These are phyloP conservation scores for Phialemoniopsis sp. DNA, from an alignment of 2,329 filamentous ascomycete genomes.

Conservation along the genomic window DNA sequence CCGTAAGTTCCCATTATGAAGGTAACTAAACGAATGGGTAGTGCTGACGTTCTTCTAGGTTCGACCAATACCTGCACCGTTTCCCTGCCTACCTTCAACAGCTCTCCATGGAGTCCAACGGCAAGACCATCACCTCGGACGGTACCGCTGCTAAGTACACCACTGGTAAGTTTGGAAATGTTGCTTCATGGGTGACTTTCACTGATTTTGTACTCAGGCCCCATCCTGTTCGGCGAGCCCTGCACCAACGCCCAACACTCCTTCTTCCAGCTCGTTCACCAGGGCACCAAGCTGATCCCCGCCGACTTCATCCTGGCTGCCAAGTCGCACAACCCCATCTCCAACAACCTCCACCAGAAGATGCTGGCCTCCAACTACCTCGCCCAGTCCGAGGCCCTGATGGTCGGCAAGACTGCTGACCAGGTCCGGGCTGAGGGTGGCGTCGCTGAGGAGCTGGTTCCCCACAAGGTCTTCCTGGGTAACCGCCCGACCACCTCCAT, in stretches of 20 bases:
- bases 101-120: constrained; percentile 99
- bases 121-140: constrained; percentile 92
- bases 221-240: constrained; percentile 95
- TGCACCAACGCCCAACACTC: constrained; percentile 99
- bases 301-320: constrained; percentile 97
- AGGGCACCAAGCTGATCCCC: constrained; percentile 98
- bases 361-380: constrained; percentile 94
- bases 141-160: constrained; percentile 93
- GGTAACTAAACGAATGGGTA: neutral
- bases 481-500: constrained; percentile 97
- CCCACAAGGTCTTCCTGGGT: constrained; percentile 99
- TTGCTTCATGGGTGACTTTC: neutral
- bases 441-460: constrained; percentile 65
- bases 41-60: constrained; percentile 44
- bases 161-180: constrained; percentile 52
- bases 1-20: constrained; percentile 58
- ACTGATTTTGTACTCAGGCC: constrained; percentile 34
- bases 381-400: constrained; percentile 81
- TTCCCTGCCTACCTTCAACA: constrained; percentile 99
- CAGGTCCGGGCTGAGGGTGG: constrained; percentile 74
- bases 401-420: constrained; percentile 85
- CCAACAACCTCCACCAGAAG: constrained; percentile 91
- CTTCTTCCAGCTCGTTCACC: constrained; percentile 99
- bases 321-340: constrained; percentile 93
- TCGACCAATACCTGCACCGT: constrained; percentile 98